Percentiles rank a stretch among this genome's conserved stretches.
These are phyloP conservation scores for Murraya paniculata DNA, from an alignment of 345 rosid genomes.

Conservation along the genomic window DNA sequence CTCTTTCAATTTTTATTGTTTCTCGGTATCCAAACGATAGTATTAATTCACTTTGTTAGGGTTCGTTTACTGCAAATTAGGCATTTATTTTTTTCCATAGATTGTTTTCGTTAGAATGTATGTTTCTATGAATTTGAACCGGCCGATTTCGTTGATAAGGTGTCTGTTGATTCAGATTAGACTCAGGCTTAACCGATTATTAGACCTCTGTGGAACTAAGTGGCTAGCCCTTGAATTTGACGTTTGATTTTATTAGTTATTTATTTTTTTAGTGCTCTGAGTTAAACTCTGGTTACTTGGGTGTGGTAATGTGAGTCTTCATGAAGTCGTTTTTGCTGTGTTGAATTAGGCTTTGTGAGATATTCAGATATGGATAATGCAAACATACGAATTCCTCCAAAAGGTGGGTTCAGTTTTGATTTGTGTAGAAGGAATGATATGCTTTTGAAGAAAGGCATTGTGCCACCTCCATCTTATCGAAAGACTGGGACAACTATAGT, in stretches of 20 bases:
- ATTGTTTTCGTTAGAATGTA: neutral
- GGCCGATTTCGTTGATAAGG: neutral
- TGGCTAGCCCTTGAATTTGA: neutral
- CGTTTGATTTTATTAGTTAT: neutral
- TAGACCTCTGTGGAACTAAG: neutral
- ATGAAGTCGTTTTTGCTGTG: neutral
- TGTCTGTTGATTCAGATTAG: neutral
- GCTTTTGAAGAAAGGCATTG: slow-evolving; percentile 57
- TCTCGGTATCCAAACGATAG: neutral
- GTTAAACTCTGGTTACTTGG: neutral
- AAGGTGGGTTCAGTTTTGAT: slow-evolving; percentile 83
- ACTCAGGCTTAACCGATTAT: neutral
- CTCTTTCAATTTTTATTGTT: neutral
- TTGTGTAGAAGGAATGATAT: slow-evolving; percentile 71
- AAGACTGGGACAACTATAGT: slow-evolving; percentile 97
- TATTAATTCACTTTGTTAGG: neutral
- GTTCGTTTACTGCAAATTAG: neutral
- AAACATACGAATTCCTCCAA: slow-evolving; percentile 42
- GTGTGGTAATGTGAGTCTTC: neutral
- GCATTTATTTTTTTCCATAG: neutral
- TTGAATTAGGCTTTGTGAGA: neutral
- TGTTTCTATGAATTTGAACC: neutral
- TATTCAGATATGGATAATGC: slow-evolving; percentile 43
- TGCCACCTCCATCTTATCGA: slow-evolving; percentile 61
- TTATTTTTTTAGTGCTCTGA: neutral